These are phyloP conservation scores for Saturnispora silvae DNA, from an alignment of 805 yeast genomes.

Conservation along the genomic window DNA sequence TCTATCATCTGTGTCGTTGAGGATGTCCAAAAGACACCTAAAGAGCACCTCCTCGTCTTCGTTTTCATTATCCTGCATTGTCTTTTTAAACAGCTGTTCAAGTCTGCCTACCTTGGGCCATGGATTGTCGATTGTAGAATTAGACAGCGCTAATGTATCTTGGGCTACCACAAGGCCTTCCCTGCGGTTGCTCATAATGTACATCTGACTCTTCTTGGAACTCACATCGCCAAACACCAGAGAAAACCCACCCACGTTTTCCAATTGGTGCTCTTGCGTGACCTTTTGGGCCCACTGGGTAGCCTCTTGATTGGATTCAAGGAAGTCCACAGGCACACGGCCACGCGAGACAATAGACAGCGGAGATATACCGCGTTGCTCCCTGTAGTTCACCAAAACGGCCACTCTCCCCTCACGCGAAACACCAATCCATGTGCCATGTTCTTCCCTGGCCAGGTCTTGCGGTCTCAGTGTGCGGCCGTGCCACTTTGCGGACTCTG, in stretches of 20 bases:
- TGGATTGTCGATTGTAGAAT: constrained; percentile 52
- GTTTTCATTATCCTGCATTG: constrained; percentile 21
- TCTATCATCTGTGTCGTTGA: constrained; percentile 34
- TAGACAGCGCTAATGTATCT: constrained; percentile 49
- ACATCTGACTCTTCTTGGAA: constrained; percentile 13
- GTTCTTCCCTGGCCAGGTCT: constrained; percentile 62
- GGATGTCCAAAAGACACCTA: constrained; percentile 40
- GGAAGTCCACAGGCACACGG: constrained; percentile 30
- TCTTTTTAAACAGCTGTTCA: constrained; percentile 44
- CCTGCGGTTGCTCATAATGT: neutral
- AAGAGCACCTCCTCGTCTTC: constrained; percentile 31
- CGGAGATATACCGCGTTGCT: constrained; percentile 24
- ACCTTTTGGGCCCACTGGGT: constrained; percentile 38
- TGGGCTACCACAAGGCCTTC: neutral
- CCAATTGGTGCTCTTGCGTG: constrained; percentile 19
- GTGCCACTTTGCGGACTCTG: constrained; percentile 41
- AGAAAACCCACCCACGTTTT: constrained; percentile 51
- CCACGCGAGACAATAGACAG: constrained; percentile 33
- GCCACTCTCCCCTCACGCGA: constrained; percentile 46
- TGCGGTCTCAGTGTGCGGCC: constrained; percentile 43
- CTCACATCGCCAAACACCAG: constrained; percentile 48
- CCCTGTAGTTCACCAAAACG: constrained; percentile 67
- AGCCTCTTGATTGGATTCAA: constrained; percentile 19
- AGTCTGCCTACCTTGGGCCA: constrained; percentile 71
- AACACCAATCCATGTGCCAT: constrained; percentile 90